These are phyloP conservation scores for Candida jianshihensis DNA, from an alignment of 805 yeast species.

Conservation along the genomic window DNA sequence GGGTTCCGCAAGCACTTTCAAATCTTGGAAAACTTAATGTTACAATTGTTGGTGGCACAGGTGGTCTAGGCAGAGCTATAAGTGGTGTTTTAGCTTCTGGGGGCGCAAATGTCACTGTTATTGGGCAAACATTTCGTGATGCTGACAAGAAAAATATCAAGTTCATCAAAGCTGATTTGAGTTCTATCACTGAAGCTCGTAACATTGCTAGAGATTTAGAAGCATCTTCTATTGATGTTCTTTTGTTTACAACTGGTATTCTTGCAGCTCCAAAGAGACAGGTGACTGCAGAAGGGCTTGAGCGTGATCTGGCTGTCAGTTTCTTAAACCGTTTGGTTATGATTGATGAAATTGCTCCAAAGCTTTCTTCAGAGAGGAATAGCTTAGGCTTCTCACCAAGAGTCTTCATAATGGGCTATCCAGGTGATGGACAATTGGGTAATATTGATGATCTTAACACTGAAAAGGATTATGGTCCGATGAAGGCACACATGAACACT, in stretches of 20 bases:
- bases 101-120: constrained; percentile 29
- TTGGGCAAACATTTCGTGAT: constrained; percentile 30
- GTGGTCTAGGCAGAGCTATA: constrained; percentile 34
- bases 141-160: constrained; percentile 18
- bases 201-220: constrained; percentile 20
- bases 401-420: constrained; percentile 33
- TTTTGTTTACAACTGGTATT: constrained; percentile 36
- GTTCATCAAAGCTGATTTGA: constrained; percentile 29
- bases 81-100: constrained; percentile 17
- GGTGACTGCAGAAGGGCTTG: constrained; percentile 32
- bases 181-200: constrained; percentile 21
- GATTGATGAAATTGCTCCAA: constrained; percentile 22
- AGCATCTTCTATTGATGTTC: constrained; percentile 19
- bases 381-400: constrained; percentile 19
- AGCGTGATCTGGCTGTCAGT: constrained; percentile 32
- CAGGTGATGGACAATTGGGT: constrained; percentile 30
- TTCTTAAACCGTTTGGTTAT: constrained; percentile 30
- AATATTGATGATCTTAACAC: constrained; percentile 28
- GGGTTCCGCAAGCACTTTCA: no score
- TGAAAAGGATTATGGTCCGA: constrained; percentile 23
- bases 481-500: constrained; percentile 30
- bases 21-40: no score
- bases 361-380: constrained; percentile 12
- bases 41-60: constrained; percentile 34
- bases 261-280: constrained; percentile 25